These are phyloP conservation scores for Apostasia shenzhenica DNA, from an alignment of 106 monocot genomes.

Conservation along the genomic window DNA sequence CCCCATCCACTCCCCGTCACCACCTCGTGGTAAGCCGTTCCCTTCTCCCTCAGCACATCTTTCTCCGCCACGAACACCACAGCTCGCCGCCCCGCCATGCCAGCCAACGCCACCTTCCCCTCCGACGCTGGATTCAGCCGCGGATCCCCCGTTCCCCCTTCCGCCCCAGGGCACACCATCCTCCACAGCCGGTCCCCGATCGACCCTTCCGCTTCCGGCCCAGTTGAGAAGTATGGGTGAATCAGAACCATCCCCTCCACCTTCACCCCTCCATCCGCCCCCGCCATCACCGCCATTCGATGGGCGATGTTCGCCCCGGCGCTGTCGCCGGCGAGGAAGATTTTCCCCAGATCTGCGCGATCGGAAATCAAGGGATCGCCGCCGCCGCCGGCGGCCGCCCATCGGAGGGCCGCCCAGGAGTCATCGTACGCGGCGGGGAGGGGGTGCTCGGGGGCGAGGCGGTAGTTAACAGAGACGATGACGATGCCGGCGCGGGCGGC, in stretches of 20 bases:
- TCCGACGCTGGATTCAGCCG: slow-evolving; percentile 21
- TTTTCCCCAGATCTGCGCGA: slow-evolving; percentile 13
- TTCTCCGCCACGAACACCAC: slow-evolving; percentile 22
- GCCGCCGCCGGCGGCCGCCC: slow-evolving; percentile 21
- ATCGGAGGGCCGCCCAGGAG: slow-evolving; percentile 39
- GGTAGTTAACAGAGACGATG: slow-evolving; percentile 55
- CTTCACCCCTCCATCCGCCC: slow-evolving; percentile 3
- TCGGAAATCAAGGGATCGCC: slow-evolving; percentile 24
- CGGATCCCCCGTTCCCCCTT: slow-evolving; percentile 22
- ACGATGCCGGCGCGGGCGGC: slow-evolving; percentile 14
- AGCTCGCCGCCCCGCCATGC: slow-evolving; percentile 6
- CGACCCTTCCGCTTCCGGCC: slow-evolving; percentile 3
- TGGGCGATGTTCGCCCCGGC: slow-evolving; percentile 37
- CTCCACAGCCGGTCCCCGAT: slow-evolving; percentile 13
- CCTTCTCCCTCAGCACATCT: slow-evolving; percentile 19
- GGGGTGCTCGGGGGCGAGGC: slow-evolving; percentile 55
- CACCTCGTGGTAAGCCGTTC: slow-evolving; percentile 7
- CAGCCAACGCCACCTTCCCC: slow-evolving; percentile 14
- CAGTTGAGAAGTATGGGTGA: slow-evolving; percentile 49
- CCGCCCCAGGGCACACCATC: slow-evolving; percentile 15
- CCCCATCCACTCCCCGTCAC: slow-evolving; percentile 22
- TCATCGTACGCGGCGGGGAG: slow-evolving; percentile 61
- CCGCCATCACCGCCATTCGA: slow-evolving; percentile 17
- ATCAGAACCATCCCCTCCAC: slow-evolving; percentile 39
- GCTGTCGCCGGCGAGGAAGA: slow-evolving; percentile 37